phyloP scores from a whole-genome alignment of 2,329 filamentous ascomycete species.

The Colletotrichum lentis region DNA sequence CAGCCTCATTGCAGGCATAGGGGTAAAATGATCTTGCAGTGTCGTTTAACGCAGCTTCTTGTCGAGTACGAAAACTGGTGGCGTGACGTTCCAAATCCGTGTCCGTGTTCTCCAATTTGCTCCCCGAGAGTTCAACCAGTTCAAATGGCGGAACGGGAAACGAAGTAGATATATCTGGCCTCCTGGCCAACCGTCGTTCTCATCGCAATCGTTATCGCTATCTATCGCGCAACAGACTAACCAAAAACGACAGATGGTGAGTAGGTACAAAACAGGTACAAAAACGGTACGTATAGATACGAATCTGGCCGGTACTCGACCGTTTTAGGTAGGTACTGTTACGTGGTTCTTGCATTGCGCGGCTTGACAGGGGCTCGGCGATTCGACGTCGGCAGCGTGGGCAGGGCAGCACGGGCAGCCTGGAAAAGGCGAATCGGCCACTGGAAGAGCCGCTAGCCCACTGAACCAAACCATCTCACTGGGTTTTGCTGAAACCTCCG shows the following conservation, averaged over 20 bases:
- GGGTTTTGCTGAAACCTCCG: conserved; percentile 21
- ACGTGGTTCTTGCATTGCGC: conserved; percentile 25
- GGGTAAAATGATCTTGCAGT: not conserved
- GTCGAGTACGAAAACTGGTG: not conserved
- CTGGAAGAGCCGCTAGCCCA: not conserved
- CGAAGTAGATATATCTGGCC: no score
- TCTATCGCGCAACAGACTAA: not conserved
- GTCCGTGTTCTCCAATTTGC: not conserved
- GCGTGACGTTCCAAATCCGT: conserved; percentile 11
- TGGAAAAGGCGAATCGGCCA: conserved; percentile 4
- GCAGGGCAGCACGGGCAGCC: not conserved
- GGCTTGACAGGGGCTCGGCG: conserved; percentile 24
- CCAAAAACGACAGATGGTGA: no score
- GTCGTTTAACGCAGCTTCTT: conserved; percentile 14
- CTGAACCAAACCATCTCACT: conserved; percentile 21
- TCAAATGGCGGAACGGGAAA: no score
- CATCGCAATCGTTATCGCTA: conserved; percentile 1
- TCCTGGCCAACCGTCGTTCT: not conserved
- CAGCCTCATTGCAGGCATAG: not conserved
- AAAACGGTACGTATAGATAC: conserved; percentile 23
- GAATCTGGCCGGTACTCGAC: not conserved
- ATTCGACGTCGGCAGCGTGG: conserved; percentile 19
- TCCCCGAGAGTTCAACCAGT: not conserved
- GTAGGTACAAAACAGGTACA: not conserved
- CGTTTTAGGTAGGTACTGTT: conserved; percentile 15